Evolutionary conservation across 1,284 basidiomycete genomes (phyloP).

Genomic region (Filobasidium uniguttulatum): DNA sequence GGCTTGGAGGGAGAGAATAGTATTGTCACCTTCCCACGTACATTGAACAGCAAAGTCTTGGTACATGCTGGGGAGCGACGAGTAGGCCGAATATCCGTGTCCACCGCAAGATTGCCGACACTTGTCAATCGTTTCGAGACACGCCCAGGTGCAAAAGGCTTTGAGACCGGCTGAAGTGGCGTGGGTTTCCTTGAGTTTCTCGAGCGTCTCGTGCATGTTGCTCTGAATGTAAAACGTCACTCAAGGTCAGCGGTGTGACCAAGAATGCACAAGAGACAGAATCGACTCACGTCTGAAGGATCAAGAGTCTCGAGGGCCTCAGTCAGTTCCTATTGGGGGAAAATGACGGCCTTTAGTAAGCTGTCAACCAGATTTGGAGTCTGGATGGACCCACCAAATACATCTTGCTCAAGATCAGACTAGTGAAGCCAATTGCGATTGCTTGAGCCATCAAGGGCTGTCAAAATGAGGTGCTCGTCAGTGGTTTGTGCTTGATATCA

Average conservation of each 20-base stretch:
- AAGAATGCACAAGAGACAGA: neutral
- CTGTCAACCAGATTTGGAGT: too few relatives aligned
- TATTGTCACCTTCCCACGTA: slow-evolving; percentile 47
- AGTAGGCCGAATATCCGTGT: slow-evolving; percentile 47
- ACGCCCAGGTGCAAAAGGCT: slow-evolving; percentile 48
- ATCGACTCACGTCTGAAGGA: slow-evolving; percentile 33
- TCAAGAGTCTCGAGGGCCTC: slow-evolving; percentile 42
- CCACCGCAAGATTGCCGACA: slow-evolving; percentile 45
- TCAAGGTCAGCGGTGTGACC: slow-evolving; percentile 10
- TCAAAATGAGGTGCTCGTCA: neutral
- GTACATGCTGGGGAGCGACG: slow-evolving; percentile 44
- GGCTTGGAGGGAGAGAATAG: slow-evolving; percentile 43
- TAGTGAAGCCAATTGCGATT: slow-evolving; percentile 45
- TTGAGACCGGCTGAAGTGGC: slow-evolving; percentile 46
- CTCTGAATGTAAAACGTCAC: slow-evolving; percentile 17
- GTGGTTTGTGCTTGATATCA: too few relatives aligned
- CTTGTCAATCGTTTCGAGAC: slow-evolving; percentile 45
- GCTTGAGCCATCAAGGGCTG: slow-evolving; percentile 44
- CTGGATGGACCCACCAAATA: slow-evolving; percentile 21
- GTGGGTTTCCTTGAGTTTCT: slow-evolving; percentile 48
- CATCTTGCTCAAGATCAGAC: slow-evolving; percentile 37
- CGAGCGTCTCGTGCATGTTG: slow-evolving; percentile 31
- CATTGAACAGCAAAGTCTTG: slow-evolving; percentile 44
- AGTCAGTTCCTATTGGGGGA: slow-evolving; percentile 38
- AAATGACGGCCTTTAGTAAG: too few relatives aligned